Evolutionary conservation across 805 yeast genomes (phyloP), one percentile per base, ranked within the genome.

Genomic region (Pichia cabralensis): DNA sequence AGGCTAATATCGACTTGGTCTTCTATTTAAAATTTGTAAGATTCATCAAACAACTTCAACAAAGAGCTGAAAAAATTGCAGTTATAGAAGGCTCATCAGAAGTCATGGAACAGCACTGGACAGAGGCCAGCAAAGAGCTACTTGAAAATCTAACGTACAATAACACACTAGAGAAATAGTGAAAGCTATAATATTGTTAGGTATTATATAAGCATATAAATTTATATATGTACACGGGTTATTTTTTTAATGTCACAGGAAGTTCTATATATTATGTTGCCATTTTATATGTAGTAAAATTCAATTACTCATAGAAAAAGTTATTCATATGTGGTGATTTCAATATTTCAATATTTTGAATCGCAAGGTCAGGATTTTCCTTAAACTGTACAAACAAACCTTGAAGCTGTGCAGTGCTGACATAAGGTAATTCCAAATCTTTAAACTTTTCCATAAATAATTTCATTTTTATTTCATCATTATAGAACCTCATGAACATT

Each of bases 351-450:
- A 82, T 69, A 76, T 78, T 80, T 11, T 60, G 61, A 19, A 88
- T 58, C 0, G 97, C 95, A 5, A 71, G 70, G 22, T 69, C 67
- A 0, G 97, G 95, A 39, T 76, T 78, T 39, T 80, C 71, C 57
- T 92, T 92, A 60, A 84, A 83, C 61, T 83, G 83, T 3, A 92
- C 96, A 64, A 92, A 92, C 33, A 92, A 65, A 0, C 98, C 98
- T 56, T 92, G 98, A 39, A 92, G 65, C 52, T 85, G 95, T 1
- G 98, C 98, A 0, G 97, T 86, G 48, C 94, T 80, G 23, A 89
- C 74, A 36, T 56, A 53, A 2, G 72, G 70, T 42, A 71, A 55
- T 23, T 67, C 65, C 42, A 80, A 55, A 6, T 60, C 64, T 21
- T 53, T 49, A 36, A 65, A 72, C 20, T 65, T 67, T 23, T 56